phyloP scores from a whole-genome alignment of 306 rosid species.

The Castanopsis chinensis region DNA sequence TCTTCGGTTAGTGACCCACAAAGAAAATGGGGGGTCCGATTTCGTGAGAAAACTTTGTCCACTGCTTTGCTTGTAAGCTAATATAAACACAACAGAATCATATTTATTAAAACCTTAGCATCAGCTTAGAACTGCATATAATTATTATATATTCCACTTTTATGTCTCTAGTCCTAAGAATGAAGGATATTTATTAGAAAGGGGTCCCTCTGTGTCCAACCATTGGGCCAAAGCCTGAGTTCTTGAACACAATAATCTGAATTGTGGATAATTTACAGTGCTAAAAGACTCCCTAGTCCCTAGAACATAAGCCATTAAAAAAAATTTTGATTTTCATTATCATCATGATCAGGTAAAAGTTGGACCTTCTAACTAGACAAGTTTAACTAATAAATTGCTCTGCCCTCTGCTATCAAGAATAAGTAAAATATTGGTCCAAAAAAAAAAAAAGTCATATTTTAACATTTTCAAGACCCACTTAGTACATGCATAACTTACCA shows the following conservation, averaged over 20 bases:
- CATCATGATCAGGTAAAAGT: not conserved
- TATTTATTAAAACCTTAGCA: not conserved
- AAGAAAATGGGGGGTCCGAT: constrained; percentile 52
- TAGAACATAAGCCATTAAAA: not conserved
- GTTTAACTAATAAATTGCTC: not conserved
- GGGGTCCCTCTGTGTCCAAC: not conserved
- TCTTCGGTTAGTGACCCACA: constrained; percentile 71
- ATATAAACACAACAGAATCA: constrained; percentile 23
- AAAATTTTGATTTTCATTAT: not conserved
- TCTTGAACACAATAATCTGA: not conserved
- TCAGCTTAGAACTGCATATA: not conserved
- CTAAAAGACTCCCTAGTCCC: not conserved
- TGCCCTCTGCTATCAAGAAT: not conserved
- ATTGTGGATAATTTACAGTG: not conserved
- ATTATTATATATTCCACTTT: not conserved
- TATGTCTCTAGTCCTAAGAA: not conserved
- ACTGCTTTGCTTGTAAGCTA: constrained; percentile 76
- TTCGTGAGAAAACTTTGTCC: constrained; percentile 42
- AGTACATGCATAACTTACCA: too few relatives aligned
- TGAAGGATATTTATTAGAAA: not conserved
- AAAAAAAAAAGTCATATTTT: not conserved
- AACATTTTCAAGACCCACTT: not conserved
- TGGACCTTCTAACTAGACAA: not conserved
- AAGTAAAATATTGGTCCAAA: not conserved
- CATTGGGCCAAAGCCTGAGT: not conserved